Percentiles rank a stretch among this genome's conserved stretches.
phyloP scores from a whole-genome alignment of 352 stramenopile genomes.

The Phytopythium helicoides region DNA sequence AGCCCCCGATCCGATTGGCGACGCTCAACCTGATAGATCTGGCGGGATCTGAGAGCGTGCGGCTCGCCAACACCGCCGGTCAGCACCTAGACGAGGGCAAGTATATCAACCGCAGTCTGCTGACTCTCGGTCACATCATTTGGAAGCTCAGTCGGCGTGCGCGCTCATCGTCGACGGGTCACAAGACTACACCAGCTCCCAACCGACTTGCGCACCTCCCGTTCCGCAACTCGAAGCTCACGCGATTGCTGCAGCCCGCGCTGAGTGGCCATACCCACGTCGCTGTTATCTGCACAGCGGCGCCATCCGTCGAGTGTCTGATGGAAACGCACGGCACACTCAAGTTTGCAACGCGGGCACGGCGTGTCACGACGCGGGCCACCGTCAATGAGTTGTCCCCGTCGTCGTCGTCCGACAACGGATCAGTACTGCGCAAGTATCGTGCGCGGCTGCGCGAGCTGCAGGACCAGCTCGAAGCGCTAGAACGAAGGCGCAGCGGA shows the following conservation, averaged over 20 bases:
- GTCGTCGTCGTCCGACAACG: slow-evolving; percentile 28
- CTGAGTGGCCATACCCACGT: slow-evolving; percentile 95
- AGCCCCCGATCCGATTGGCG: slow-evolving; percentile 51
- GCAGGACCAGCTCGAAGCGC: slow-evolving; percentile 56
- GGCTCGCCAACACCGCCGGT: slow-evolving; percentile 73
- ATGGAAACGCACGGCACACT: slow-evolving; percentile 95
- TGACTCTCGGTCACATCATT: slow-evolving; percentile 94
- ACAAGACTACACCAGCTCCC: slow-evolving; percentile 1
- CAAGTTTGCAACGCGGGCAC: slow-evolving; percentile 94
- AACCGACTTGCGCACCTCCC: slow-evolving; percentile 82
- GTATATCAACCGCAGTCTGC: slow-evolving; percentile 90
- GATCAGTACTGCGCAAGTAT: slow-evolving; percentile 64
- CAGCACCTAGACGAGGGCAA: slow-evolving; percentile 81
- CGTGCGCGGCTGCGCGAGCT: slow-evolving; percentile 60
- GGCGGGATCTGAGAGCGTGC: slow-evolving; percentile 85
- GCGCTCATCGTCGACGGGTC: background rate
- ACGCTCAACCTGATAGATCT: slow-evolving; percentile 92
- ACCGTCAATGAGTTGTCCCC: slow-evolving; percentile 77
- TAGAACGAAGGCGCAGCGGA: slow-evolving; percentile 44
- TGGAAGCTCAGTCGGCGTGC: slow-evolving; percentile 86
- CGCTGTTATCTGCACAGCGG: slow-evolving; percentile 96
- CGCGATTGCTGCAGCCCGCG: slow-evolving; percentile 95
- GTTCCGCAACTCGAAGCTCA: slow-evolving; percentile 98
- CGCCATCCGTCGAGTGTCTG: slow-evolving; percentile 91
- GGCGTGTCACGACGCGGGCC: slow-evolving; percentile 91